Conservation (phyloP, 2,329 filamentous ascomycete species). For the Bimuria novae-zelandiae region DNA sequence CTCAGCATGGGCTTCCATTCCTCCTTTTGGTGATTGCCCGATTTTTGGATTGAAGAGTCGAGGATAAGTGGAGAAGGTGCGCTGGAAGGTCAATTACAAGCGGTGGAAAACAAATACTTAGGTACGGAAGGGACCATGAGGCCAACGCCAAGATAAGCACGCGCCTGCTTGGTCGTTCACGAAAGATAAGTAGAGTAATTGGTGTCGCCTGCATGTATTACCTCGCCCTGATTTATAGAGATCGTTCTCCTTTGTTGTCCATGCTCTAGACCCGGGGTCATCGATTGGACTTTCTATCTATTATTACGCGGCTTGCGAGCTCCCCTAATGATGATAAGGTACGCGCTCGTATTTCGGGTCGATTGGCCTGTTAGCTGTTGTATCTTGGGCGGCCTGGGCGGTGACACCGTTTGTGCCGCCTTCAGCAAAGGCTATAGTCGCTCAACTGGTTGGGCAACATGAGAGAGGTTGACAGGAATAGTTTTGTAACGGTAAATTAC, state of each 20-base stretch:
- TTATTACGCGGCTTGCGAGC: not conserved
- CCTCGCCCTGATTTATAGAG: not conserved
- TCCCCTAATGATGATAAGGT: not conserved
- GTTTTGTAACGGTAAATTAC: no score
- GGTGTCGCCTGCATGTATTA: not conserved
- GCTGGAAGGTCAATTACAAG: not conserved
- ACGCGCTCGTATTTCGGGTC: not conserved
- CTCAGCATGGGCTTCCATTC: conserved; percentile 1
- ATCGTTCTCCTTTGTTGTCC: not conserved
- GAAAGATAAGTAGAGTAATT: not conserved
- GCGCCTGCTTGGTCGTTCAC: not conserved
- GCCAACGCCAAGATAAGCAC: not conserved
- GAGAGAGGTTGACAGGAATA: no score
- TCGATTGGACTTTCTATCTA: not conserved
- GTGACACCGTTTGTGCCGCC: not conserved
- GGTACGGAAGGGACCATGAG: not conserved
- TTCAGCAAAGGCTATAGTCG: not conserved
- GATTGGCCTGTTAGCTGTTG: not conserved
- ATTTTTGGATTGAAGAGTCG: not conserved
- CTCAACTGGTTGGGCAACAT: not conserved
- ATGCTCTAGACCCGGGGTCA: not conserved
- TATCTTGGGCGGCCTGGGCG: not conserved
- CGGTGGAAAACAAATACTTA: not conserved
- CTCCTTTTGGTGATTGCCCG: not conserved
- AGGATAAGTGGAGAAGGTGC: not conserved